phyloP scores from a whole-genome alignment of 768 basidiomycete species.

The Lentinula sp. region DNA sequence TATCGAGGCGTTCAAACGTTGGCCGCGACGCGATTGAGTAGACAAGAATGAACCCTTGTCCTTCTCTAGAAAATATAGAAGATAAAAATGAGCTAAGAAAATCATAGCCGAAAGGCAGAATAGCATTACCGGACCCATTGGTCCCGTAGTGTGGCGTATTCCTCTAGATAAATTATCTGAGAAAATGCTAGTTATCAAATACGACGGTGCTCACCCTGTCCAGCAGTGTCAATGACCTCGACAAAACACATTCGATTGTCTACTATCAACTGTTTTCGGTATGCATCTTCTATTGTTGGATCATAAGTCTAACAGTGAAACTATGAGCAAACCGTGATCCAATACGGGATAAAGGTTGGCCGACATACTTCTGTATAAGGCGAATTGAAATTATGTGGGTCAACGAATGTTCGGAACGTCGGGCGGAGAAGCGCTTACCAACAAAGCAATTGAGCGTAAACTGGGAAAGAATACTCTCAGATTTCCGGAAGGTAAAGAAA shows the following conservation, averaged over 20 bases:
- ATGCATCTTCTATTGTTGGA: slow-evolving; percentile 98
- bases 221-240: slow-evolving; percentile 96
- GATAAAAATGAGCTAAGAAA: not conserved
- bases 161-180: slow-evolving; percentile 52
- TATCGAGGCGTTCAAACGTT: slow-evolving; percentile 85
- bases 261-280: slow-evolving; percentile 91
- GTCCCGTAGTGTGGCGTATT: slow-evolving; percentile 93
- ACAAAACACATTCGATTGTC: slow-evolving; percentile 95
- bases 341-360: slow-evolving; percentile 9
- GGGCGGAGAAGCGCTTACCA: slow-evolving; percentile 47
- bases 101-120: not conserved
- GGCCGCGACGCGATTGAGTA: slow-evolving; percentile 95
- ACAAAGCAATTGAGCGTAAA: slow-evolving; percentile 96
- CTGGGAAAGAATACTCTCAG: slow-evolving; percentile 29
- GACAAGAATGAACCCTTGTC: slow-evolving; percentile 96
- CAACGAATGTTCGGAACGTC: slow-evolving; percentile 6
- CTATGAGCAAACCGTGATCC: slow-evolving; percentile 8
- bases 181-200: slow-evolving; percentile 6
- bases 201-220: slow-evolving; percentile 67
- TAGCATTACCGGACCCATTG: slow-evolving; percentile 91
- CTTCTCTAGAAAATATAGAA: slow-evolving; percentile 53
- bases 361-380: slow-evolving; percentile 46
- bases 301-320: slow-evolving; percentile 72
- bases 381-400: slow-evolving; percentile 7
- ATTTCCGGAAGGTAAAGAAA: not conserved